phyloP scores from a whole-genome alignment of 2,329 filamentous ascomycete species.

The Sphaerulina vaccinii region DNA sequence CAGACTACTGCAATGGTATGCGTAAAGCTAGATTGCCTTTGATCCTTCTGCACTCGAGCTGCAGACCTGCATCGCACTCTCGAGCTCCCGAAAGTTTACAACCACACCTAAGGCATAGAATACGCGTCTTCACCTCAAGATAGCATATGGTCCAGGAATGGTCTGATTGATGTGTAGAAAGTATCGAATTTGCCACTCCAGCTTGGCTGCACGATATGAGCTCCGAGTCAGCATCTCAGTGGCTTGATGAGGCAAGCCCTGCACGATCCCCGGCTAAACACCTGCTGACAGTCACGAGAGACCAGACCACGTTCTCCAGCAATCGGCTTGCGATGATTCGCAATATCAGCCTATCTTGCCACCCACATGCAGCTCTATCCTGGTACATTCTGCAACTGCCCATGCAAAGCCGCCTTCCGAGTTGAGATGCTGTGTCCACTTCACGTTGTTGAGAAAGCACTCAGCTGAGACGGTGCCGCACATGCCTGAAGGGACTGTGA shows the following conservation, averaged over 20 bases:
- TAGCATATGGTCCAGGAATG: too few species aligned
- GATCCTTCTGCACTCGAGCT: constrained; percentile 1
- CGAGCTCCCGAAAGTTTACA: not conserved
- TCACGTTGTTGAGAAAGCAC: too few species aligned
- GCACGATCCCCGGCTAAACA: not conserved
- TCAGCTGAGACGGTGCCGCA: too few species aligned
- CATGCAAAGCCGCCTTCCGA: too few species aligned
- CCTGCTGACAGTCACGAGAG: not conserved
- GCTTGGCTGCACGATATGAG: not conserved
- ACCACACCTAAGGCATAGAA: not conserved
- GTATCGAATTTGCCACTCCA: constrained; percentile 1
- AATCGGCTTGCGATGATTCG: not conserved
- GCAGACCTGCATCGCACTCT: not conserved
- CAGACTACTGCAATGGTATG: constrained; percentile 6
- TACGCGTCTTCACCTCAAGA: not conserved
- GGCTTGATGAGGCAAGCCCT: not conserved
- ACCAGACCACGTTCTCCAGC: not conserved
- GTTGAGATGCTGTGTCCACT: too few species aligned
- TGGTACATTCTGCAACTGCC: constrained; percentile 5
- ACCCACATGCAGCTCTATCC: constrained; percentile 8
- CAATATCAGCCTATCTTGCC: constrained; percentile 1
- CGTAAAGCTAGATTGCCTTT: not conserved
- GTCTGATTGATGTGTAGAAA: too few species aligned
- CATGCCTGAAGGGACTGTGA: too few species aligned
- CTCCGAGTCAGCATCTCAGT: not conserved